These are phyloP conservation scores for Diversispora epigaea DNA, from an alignment of 192 early-diverging fungal genomes.

Conservation along the genomic window DNA sequence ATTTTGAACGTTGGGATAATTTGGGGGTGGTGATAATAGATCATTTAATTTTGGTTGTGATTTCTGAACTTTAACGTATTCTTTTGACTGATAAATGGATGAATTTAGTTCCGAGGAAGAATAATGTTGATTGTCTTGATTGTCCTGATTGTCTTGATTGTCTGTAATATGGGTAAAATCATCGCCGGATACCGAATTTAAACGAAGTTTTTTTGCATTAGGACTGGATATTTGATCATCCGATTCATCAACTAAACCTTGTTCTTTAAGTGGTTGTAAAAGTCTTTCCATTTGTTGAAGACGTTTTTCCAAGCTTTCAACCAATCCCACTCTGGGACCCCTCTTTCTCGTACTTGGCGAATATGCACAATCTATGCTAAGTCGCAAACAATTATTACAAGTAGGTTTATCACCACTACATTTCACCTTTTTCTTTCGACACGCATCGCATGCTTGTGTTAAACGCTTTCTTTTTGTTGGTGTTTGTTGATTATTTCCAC, in stretches of 20 bases:
- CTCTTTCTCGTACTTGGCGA: constrained; percentile 84
- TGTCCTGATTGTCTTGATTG: not conserved
- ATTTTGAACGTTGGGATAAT: not conserved
- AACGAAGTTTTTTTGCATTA: constrained; percentile 4
- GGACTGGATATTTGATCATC: constrained; percentile 20
- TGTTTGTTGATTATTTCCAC: too few species aligned
- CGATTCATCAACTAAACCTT: constrained; percentile 25
- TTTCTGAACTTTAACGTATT: not conserved
- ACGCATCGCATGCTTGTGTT: constrained; percentile 72
- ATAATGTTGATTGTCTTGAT: not conserved
- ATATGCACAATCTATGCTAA: constrained; percentile 71
- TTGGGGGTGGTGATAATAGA: not conserved
- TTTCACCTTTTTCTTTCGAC: constrained; percentile 71
- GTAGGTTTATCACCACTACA: constrained; percentile 70
- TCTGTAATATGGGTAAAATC: not conserved
- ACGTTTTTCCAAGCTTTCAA: constrained; percentile 73
- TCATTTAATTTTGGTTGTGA: not conserved
- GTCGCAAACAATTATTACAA: constrained; percentile 77
- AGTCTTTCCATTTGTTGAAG: constrained; percentile 77
- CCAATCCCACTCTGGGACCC: constrained; percentile 80
- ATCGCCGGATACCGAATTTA: not conserved
- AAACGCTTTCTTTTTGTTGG: constrained; percentile 58
- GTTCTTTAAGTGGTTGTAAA: constrained; percentile 45
- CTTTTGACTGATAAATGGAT: not conserved
- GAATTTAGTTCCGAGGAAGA: not conserved